phyloP scores from a whole-genome alignment of 345 rosid species.

The Eucalyptus urophylla region DNA sequence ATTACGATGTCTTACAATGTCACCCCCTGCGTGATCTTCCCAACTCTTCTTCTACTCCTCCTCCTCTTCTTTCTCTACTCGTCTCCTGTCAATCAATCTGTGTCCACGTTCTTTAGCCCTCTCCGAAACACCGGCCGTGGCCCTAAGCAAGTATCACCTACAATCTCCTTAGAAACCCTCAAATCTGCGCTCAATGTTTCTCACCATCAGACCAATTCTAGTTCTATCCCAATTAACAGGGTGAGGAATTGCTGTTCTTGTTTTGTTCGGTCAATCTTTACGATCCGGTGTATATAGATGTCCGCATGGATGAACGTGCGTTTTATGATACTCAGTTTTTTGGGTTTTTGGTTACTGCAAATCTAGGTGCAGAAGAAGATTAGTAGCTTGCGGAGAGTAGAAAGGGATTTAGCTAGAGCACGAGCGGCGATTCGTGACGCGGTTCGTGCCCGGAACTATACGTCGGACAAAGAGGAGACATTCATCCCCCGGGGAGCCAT shows the following conservation, averaged over 20 bases:
- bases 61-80: not conserved
- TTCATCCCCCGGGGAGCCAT: conserved; percentile 40
- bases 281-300: not conserved
- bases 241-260: not conserved
- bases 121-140: not conserved
- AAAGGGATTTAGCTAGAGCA: conserved; percentile 11
- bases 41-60: not conserved
- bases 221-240: not conserved
- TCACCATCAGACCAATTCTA: not conserved
- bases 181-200: not conserved
- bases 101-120: not conserved
- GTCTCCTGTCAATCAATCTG: not conserved
- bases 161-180: not conserved
- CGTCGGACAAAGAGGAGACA: conserved; percentile 17
- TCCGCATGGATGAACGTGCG: not conserved
- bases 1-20: not conserved
- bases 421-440: conserved; percentile 25
- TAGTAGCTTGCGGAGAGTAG: not conserved
- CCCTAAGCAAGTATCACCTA: not conserved
- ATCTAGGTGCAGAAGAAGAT: not conserved
- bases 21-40: not conserved
- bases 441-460: conserved; percentile 14
- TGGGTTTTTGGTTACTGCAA: not conserved
- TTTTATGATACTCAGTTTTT: not conserved
- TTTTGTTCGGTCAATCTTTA: not conserved